Percentiles rank a stretch among this genome's conserved stretches.
Conservation (phyloP, 2,329 filamentous ascomycete genomes). For the Fusarium nelsonii region DNA sequence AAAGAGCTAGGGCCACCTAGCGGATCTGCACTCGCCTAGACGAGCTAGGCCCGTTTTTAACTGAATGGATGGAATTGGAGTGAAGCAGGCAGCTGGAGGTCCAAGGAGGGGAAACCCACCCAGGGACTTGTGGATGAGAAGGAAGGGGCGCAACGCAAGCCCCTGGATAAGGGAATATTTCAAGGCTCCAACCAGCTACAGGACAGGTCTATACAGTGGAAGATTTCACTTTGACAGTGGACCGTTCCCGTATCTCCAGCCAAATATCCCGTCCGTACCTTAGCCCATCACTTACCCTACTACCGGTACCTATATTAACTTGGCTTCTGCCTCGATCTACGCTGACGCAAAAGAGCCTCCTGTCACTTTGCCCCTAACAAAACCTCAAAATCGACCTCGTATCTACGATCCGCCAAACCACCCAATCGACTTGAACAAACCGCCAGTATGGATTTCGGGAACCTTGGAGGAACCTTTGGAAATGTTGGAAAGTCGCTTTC, state of each 20-base stretch:
- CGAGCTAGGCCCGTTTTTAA: constrained; percentile 20
- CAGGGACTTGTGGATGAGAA: background rate
- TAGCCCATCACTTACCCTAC: constrained; percentile 5
- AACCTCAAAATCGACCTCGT: constrained; percentile 23
- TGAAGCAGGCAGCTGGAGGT: background rate
- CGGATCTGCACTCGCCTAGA: constrained; percentile 40
- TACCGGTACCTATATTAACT: background rate
- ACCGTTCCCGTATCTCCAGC: constrained; percentile 44
- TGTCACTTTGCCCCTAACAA: constrained; percentile 23
- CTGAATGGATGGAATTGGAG: constrained; percentile 10
- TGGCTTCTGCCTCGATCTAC: constrained; percentile 34
- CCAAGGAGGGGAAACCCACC: constrained; percentile 10
- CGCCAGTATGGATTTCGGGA: constrained; percentile 69
- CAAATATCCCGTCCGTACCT: background rate
- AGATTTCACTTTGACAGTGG: constrained; percentile 50
- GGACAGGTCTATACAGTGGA: constrained; percentile 11
- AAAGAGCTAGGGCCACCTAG: constrained; percentile 44
- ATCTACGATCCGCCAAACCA: constrained; percentile 11
- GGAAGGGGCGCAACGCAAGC: constrained; percentile 23
- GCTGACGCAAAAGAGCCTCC: constrained; percentile 43
- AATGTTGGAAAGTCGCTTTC: constrained; percentile 61
- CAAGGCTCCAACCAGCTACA: constrained; percentile 34
- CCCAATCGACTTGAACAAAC: constrained; percentile 16
- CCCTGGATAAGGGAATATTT: constrained; percentile 45
- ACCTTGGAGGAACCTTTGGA: constrained; percentile 56